Conservation (phyloP, 2,329 filamentous ascomycete species). For the Epichloe sp. region DNA sequence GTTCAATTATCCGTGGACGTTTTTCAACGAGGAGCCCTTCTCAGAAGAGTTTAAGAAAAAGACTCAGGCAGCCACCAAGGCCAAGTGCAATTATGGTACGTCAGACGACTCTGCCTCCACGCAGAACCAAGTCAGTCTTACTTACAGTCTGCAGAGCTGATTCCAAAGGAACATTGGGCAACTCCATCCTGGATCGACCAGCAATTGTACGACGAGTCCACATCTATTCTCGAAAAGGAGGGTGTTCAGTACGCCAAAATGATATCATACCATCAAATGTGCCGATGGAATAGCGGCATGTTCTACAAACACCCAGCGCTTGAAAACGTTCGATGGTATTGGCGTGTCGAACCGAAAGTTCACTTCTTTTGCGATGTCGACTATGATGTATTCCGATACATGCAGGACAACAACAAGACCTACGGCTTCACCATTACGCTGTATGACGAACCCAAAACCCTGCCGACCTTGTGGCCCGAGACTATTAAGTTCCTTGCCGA, state of each 20-base stretch:
- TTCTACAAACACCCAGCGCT: slow-evolving; percentile 96
- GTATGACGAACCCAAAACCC: slow-evolving; percentile 79
- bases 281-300: slow-evolving; percentile 94
- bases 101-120: neutral
- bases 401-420: slow-evolving; percentile 97
- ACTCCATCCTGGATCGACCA: slow-evolving; percentile 84
- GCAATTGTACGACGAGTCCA: slow-evolving; percentile 74
- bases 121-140: neutral
- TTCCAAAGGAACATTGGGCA: slow-evolving; percentile 93
- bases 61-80: slow-evolving; percentile 74
- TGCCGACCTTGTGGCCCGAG: slow-evolving; percentile 88
- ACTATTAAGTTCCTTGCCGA: slow-evolving; percentile 80
- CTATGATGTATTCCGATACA: slow-evolving; percentile 96
- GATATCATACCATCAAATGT: slow-evolving; percentile 96
- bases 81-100: slow-evolving; percentile 72
- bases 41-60: slow-evolving; percentile 80
- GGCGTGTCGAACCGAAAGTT: slow-evolving; percentile 96
- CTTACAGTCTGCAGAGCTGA: slow-evolving; percentile 45
- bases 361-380: slow-evolving; percentile 99
- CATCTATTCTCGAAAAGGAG: slow-evolving; percentile 68
- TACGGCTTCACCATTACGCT: slow-evolving; percentile 98
- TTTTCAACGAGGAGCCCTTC: slow-evolving; percentile 95
- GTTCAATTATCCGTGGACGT: slow-evolving; percentile 99
- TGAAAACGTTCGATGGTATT: slow-evolving; percentile 76
- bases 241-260: slow-evolving; percentile 82